These are phyloP conservation scores for Cladobotryum protrusum DNA, from an alignment of 2,329 filamentous ascomycete genomes.

Conservation along the genomic window DNA sequence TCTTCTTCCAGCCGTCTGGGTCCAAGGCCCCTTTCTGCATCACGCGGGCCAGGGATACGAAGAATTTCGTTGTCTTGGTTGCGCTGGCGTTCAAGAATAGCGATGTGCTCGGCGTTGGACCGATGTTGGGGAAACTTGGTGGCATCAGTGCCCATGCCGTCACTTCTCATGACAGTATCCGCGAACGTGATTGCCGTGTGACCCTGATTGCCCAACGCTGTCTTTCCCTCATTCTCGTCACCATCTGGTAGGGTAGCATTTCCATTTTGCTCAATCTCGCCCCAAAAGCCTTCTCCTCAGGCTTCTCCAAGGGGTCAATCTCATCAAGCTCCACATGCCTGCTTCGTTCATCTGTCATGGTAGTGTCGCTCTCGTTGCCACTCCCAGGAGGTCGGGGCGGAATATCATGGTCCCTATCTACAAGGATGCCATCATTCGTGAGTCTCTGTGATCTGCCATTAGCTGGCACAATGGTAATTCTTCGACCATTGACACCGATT, in stretches of 20 bases:
- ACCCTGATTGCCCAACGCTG: background rate
- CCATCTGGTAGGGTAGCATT: background rate
- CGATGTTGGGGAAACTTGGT: conserved; percentile 44
- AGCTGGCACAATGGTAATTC: conserved; percentile 60
- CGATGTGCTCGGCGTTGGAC: conserved; percentile 73
- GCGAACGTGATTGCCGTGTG: conserved; percentile 57
- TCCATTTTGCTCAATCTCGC: background rate
- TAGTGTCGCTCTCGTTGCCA: conserved; percentile 34
- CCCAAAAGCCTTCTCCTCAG: background rate
- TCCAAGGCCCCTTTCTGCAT: conserved; percentile 75
- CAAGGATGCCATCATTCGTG: conserved; percentile 54
- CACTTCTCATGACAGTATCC: conserved; percentile 56
- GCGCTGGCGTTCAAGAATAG: conserved; percentile 79
- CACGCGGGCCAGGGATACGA: conserved; percentile 84
- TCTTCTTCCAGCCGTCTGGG: conserved; percentile 50
- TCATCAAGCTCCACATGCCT: conserved; percentile 13
- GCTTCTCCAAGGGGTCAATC: conserved; percentile 5
- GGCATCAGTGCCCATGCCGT: conserved; percentile 45
- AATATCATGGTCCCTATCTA: conserved; percentile 34
- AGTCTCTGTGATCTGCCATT: conserved; percentile 49
- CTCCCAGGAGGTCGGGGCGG: conserved; percentile 18
- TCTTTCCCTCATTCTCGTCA: background rate
- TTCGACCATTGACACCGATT: conserved; percentile 60
- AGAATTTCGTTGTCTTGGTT: conserved; percentile 69
- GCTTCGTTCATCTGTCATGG: conserved; percentile 22